Percentiles rank a stretch among this genome's conserved stretches.
Evolutionary conservation across 495 filamentous ascomycete genomes (phyloP).

Genomic region (Podospora sp.): DNA sequence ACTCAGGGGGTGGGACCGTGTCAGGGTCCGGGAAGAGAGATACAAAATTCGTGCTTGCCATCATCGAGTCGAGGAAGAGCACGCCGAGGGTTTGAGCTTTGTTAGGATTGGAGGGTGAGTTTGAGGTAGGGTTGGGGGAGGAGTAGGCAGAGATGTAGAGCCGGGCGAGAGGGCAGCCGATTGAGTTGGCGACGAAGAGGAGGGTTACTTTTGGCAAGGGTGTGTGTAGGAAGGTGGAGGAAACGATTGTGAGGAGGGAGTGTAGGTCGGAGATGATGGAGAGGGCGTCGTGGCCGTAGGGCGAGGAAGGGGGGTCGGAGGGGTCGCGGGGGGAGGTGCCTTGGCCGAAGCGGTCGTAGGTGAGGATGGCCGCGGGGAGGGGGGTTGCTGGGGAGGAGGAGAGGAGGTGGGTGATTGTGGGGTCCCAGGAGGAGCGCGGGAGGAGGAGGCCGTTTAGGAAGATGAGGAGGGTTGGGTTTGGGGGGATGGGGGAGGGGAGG

Average conservation of each 20-base stretch:
- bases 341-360: constrained; percentile 68
- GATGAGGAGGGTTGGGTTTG: constrained; percentile 50
- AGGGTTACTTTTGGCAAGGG: constrained; percentile 28
- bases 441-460: constrained; percentile 65
- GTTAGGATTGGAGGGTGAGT: too few species aligned
- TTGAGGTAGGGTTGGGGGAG: constrained; percentile 19
- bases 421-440: constrained; percentile 53
- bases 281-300: constrained; percentile 56
- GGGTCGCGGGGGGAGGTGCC: constrained; percentile 61
- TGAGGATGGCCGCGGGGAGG: constrained; percentile 52
- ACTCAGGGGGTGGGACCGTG: constrained; percentile 36
- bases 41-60: constrained; percentile 62
- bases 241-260: constrained; percentile 50
- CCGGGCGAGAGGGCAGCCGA: constrained; percentile 62
- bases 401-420: constrained; percentile 48
- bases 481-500: constrained; percentile 10
- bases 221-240: constrained; percentile 13
- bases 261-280: constrained; percentile 55
- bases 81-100: constrained; percentile 53
- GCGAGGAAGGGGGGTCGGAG: constrained; percentile 42
- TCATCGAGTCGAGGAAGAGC: constrained; percentile 63
- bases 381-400: constrained; percentile 20
- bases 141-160: constrained; percentile 56
- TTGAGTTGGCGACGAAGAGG: constrained; percentile 59
- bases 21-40: constrained; percentile 65